These are phyloP conservation scores for Cymbopogon citratus DNA, from an alignment of 176 grass and related monocot species.

Conservation along the genomic window DNA sequence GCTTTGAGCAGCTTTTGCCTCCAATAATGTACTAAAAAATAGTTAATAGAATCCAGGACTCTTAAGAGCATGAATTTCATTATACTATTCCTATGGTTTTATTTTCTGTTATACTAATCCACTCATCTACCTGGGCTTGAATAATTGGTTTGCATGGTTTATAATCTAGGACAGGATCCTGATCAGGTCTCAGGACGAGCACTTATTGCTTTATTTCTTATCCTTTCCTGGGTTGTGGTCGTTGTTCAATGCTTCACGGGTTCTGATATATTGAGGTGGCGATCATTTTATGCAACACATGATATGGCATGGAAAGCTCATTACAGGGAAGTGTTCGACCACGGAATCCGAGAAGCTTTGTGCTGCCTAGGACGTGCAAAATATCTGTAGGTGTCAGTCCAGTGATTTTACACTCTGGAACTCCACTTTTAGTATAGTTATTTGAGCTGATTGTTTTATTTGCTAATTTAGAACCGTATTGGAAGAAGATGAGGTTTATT, in stretches of 20 bases:
- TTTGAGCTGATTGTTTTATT: slow-evolving; percentile 14
- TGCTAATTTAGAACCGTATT: slow-evolving; percentile 62
- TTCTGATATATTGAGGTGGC: slow-evolving; percentile 88
- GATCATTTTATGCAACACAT: slow-evolving; percentile 95
- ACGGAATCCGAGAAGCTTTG: slow-evolving; percentile 94
- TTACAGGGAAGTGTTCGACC: slow-evolving; percentile 97
- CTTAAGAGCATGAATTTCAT: background rate
- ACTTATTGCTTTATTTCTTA: slow-evolving; percentile 63
- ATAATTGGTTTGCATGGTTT: slow-evolving; percentile 35
- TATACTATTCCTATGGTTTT: background rate
- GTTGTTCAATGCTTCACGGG: slow-evolving; percentile 83
- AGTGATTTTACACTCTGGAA: slow-evolving; percentile 16
- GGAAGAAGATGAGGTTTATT: slow-evolving; percentile 96
- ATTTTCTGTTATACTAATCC: slow-evolving; percentile 10
- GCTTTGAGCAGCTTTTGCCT: background rate
- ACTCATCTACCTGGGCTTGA: slow-evolving; percentile 20
- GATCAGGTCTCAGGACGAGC: slow-evolving; percentile 45
- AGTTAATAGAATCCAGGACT: slow-evolving; percentile 10
- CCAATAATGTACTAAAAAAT: background rate
- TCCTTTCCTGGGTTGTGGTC: slow-evolving; percentile 73
- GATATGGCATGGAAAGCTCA: slow-evolving; percentile 98
- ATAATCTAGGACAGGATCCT: slow-evolving; percentile 77
- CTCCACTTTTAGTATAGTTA: slow-evolving; percentile 12
- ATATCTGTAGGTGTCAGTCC: slow-evolving; percentile 67
- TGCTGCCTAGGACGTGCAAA: slow-evolving; percentile 91